Evolutionary conservation across 192 early-diverging fungal genomes (phyloP).

Genomic region (Coemansia sp.): DNA sequence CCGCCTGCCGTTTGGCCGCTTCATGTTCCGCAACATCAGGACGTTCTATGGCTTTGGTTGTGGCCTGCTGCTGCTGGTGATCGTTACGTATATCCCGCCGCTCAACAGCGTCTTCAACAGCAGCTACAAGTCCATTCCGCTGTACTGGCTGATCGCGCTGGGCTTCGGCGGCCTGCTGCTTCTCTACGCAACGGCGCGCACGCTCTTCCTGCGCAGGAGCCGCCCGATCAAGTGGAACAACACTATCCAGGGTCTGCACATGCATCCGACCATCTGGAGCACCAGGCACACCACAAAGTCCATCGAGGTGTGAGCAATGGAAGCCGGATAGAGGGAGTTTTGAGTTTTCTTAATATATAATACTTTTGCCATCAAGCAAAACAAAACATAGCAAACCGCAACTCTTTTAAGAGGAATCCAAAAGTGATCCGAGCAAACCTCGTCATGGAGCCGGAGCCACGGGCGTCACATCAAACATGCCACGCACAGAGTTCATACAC

Average conservation of each 20-base stretch:
- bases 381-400: no score
- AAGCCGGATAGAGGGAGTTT: no score
- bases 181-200: slow-evolving; percentile 70
- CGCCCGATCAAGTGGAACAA: slow-evolving; percentile 67
- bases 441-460: background rate
- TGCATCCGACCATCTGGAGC: slow-evolving; percentile 78
- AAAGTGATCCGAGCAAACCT: no score
- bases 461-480: slow-evolving; percentile 22
- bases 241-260: slow-evolving; percentile 82
- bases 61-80: slow-evolving; percentile 66
- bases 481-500: slow-evolving; percentile 55
- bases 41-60: slow-evolving; percentile 71
- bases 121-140: slow-evolving; percentile 63
- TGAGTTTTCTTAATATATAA: no score
- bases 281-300: slow-evolving; percentile 40
- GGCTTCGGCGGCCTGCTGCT: slow-evolving; percentile 79
- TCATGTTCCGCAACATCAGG: slow-evolving; percentile 78
- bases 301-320: background rate
- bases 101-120: slow-evolving; percentile 78
- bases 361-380: no score
- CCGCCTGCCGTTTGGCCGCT: slow-evolving; percentile 73
- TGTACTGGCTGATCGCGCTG: slow-evolving; percentile 86
- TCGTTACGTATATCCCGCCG: slow-evolving; percentile 85
- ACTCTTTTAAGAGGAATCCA: no score
- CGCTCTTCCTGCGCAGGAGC: slow-evolving; percentile 61